Evolutionary conservation across 2,329 filamentous ascomycete genomes (phyloP).

Genomic region (Colletotrichum spaethianum): DNA sequence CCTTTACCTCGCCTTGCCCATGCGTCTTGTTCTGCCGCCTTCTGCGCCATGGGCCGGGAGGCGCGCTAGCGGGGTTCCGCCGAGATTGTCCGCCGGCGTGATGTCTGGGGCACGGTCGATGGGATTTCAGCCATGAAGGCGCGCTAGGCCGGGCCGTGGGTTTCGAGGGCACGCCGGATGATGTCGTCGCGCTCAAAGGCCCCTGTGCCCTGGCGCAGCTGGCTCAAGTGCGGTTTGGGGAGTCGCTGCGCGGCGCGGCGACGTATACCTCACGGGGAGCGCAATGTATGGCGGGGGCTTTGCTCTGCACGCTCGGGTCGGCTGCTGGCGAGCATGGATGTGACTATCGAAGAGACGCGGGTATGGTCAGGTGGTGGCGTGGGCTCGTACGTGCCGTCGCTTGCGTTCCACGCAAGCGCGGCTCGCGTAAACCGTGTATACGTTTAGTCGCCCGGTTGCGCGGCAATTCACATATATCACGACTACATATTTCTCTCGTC

Average conservation of each 20-base stretch:
- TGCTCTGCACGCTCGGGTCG: background rate
- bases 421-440: background rate
- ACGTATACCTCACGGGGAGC: background rate
- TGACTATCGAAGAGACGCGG: background rate
- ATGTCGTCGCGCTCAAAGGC: background rate
- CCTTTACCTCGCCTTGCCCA: too few relatives aligned
- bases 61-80: constrained; percentile 7
- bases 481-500: background rate
- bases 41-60: constrained; percentile 2
- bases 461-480: background rate
- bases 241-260: background rate
- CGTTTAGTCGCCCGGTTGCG: background rate
- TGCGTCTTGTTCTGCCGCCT: background rate
- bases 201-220: background rate
- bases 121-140: background rate
- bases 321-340: background rate
- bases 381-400: background rate
- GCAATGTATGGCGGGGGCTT: too few relatives aligned
- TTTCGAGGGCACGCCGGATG: background rate
- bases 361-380: background rate
- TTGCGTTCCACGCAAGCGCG: background rate
- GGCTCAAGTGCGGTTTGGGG: background rate
- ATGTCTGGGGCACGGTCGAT: background rate
- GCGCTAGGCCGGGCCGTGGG: background rate
- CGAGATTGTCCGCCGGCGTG: background rate